phyloP scores from a whole-genome alignment of 2,329 filamentous ascomycete species.

The Apiospora saccharicola region DNA sequence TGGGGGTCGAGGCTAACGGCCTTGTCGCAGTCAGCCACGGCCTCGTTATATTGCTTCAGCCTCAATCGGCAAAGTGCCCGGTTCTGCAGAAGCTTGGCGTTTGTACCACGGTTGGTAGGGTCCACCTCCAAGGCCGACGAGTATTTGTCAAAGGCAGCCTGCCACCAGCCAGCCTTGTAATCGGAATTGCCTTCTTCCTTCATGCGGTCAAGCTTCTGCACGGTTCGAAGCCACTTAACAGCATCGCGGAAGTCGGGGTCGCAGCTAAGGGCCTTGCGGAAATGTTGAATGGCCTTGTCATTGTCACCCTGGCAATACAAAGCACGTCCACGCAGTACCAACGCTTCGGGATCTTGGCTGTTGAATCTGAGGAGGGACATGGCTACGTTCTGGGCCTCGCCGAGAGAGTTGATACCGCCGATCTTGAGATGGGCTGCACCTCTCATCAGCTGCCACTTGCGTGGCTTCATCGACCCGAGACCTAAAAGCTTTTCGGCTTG shows the following conservation, averaged over 20 bases:
- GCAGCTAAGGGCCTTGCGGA: constrained; percentile 86
- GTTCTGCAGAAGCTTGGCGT: constrained; percentile 95
- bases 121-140: constrained; percentile 84
- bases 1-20: constrained; percentile 83
- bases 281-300: constrained; percentile 91
- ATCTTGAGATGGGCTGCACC: constrained; percentile 93
- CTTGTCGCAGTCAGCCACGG: constrained; percentile 85
- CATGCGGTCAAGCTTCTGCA: constrained; percentile 90
- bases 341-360: constrained; percentile 89
- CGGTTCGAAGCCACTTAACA: constrained; percentile 85
- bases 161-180: constrained; percentile 85
- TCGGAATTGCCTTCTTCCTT: constrained; percentile 92
- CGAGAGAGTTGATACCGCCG: constrained; percentile 86
- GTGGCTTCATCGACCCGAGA: constrained; percentile 76
- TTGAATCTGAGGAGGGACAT: constrained; percentile 87
- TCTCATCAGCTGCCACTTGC: constrained; percentile 93
- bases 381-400: constrained; percentile 91
- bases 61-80: constrained; percentile 84
- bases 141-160: constrained; percentile 85
- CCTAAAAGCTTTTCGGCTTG: constrained; percentile 86
- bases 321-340: constrained; percentile 86
- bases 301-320: constrained; percentile 94
- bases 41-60: constrained; percentile 83
- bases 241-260: constrained; percentile 92
- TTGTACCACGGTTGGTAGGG: constrained; percentile 86